Evolutionary conservation across 768 basidiomycete genomes (phyloP), one percentile per base, ranked within the genome.

Genomic region (Holtermanniella nyarrowii): DNA sequence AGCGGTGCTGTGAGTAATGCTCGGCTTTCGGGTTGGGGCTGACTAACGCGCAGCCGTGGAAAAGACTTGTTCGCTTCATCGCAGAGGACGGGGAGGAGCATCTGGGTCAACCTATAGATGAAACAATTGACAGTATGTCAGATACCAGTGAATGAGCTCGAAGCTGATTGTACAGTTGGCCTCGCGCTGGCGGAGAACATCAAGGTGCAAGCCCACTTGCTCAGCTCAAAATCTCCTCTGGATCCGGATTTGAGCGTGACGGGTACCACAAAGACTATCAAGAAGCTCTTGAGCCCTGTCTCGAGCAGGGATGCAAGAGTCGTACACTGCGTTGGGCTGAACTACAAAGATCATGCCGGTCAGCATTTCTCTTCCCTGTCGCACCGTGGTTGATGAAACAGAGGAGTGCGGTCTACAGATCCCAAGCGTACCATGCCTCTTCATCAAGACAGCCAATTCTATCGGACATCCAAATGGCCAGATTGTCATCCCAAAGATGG

Each of bases 301-400:
- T 31, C 59, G 0, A 44, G 50, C 53, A 45, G 44, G 2, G 69
- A 72, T 48, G 68, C 68, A 16, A 71, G 71, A 0, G 72, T 71
- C 1, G 70, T 74, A 26, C 53, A 72, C 2, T 71, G 70, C 55
- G 70, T 70, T 11, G 72, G 72, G 0, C 50, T 73, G 43, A 73
- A 71, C 44, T 26, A 20, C 31, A 31, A 44, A 39, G 10, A 13
- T 26, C 44, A 26, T 16, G 14, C 43, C 50, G 18, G 26, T 14
- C 4, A 7, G 22, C 4, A 44, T 43, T 18, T 26, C 23, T 43
- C 21, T 16, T 11, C 11, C 22, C 43, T 44, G 51, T 2, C 44
- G 42, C 26, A 20, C n/a, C 13, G 12, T 11, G 7, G 13, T 13
- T 11, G 13, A 13, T 22, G 27, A 22, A 22, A 12, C 13, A 13